Conservation (phyloP, 805 yeast genomes). For the Saccharomycopsis javanensis region DNA sequence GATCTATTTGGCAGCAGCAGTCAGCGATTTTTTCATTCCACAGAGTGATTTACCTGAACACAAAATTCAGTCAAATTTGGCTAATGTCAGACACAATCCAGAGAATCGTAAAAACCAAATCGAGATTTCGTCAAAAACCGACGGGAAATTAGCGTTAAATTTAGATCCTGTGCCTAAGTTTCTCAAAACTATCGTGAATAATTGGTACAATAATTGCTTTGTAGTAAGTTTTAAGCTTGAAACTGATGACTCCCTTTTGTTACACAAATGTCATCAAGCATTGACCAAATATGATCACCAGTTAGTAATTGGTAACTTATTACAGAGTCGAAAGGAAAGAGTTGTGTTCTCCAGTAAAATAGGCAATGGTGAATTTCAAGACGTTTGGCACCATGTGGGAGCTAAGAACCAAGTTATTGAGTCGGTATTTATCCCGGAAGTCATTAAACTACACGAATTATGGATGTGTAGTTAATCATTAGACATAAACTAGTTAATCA, state of each 20-base stretch:
- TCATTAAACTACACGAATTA: constrained; percentile 47
- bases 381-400: constrained; percentile 12
- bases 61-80: constrained; percentile 56
- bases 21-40: constrained; percentile 91
- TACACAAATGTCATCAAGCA: constrained; percentile 71
- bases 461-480: constrained; percentile 39
- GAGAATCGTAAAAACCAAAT: constrained; percentile 4
- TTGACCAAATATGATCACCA: constrained; percentile 83
- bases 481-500: not conserved
- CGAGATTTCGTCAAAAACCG: constrained; percentile 18
- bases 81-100: not conserved
- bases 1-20: constrained; percentile 94
- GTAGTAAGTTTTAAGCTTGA: constrained; percentile 90
- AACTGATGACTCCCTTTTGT: constrained; percentile 64
- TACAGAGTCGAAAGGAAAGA: constrained; percentile 80
- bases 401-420: constrained; percentile 45
- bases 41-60: constrained; percentile 80
- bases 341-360: constrained; percentile 71
- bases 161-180: constrained; percentile 96
- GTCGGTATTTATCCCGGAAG: constrained; percentile 68
- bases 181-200: constrained; percentile 73
- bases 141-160: constrained; percentile 71
- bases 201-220: constrained; percentile 95
- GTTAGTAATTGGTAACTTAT: constrained; percentile 84
- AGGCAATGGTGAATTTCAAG: constrained; percentile 11